Evolutionary conservation across 164 flowering plant genomes (phyloP).

Genomic region (Vitis riparia): DNA sequence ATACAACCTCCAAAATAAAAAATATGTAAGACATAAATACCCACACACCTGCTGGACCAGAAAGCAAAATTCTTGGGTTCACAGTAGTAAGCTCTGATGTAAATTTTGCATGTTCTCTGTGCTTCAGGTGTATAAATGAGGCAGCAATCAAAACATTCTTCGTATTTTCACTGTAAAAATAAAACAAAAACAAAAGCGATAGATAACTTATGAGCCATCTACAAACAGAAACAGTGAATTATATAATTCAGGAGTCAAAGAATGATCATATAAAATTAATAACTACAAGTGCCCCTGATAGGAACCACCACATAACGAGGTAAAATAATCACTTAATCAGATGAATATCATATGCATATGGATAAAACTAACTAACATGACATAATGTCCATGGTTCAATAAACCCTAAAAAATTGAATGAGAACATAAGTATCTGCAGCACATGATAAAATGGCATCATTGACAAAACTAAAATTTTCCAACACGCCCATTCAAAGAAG

Average conservation of each 20-base stretch:
- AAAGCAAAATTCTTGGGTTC: conserved; percentile 81
- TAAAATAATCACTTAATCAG: not conserved
- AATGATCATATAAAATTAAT: not conserved
- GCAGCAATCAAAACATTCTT: conserved; percentile 78
- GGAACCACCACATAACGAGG: conserved; percentile 1
- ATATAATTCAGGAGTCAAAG: not conserved
- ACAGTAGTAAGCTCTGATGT: conserved; percentile 74
- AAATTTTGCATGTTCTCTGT: conserved; percentile 65
- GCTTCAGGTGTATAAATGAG: conserved; percentile 74
- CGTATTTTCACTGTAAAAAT: conserved; percentile 73
- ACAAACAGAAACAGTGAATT: not conserved
- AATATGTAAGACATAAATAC: not conserved
- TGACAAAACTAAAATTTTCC: too few species aligned
- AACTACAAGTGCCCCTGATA: not conserved
- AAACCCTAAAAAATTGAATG: too few species aligned
- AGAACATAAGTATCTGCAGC: too few species aligned
- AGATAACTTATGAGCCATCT: not conserved
- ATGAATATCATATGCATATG: not conserved
- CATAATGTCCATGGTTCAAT: too few species aligned
- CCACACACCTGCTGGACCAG: conserved; percentile 77
- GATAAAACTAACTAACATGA: too few species aligned
- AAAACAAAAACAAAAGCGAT: not conserved
- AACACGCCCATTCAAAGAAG: too few species aligned
- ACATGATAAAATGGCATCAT: too few species aligned
- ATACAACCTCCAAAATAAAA: not conserved